Evolutionary conservation across 768 basidiomycete species (phyloP), one percentile per base, ranked within the genome.

Genomic region (Gloeophyllum trabeum): DNA sequence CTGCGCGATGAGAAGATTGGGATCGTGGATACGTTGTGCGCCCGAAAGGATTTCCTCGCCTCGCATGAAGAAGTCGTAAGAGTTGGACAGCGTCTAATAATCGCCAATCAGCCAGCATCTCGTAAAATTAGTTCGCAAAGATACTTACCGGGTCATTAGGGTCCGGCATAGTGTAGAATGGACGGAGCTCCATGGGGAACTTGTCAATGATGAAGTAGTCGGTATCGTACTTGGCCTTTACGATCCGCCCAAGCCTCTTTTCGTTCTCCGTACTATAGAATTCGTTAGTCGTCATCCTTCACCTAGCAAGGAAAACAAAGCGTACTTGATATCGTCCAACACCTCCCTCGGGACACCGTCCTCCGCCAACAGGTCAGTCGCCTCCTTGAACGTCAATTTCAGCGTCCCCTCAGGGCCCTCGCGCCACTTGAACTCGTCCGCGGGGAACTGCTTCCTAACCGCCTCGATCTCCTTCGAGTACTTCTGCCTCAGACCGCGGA

Each of bases 181-280:
- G 96, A 42, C 96, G 85, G 45, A 98, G 78, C 26, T 74, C 84
- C 61, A 93, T 72, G 4, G 96, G 96, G 75, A 98, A 99, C 63
- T 98, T 99, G 73, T 99, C 96, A 51, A 99, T 81, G 61, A 98
- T 98, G 67, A 86, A 99, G 68, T 97, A 99, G 63, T 99, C 96
- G 35, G 90, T 97, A 53, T 91, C 79, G 59, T 96, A 94, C 63
- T 96, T 97, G 40, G 77, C 81, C 57, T 82, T 88, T 53, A 99
- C 79, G 42, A 98, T 66, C 38, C 81, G 69, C 18, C 96, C 96
- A 26, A 99, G 81, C 46, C 84, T 73, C 66, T 86, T 94, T 64
- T 99, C 96, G 57, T 94, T 92, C 58, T 87, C 83, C 16, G 96
- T 99, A 67, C 91, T 93, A 48, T 48, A 37, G 24, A 24, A 28